A percentile compares a stretch with the other conserved stretches of the same genome.
These are phyloP conservation scores for Tephrocybe sp. DNA, from an alignment of 768 basidiomycete genomes.

Conservation along the genomic window DNA sequence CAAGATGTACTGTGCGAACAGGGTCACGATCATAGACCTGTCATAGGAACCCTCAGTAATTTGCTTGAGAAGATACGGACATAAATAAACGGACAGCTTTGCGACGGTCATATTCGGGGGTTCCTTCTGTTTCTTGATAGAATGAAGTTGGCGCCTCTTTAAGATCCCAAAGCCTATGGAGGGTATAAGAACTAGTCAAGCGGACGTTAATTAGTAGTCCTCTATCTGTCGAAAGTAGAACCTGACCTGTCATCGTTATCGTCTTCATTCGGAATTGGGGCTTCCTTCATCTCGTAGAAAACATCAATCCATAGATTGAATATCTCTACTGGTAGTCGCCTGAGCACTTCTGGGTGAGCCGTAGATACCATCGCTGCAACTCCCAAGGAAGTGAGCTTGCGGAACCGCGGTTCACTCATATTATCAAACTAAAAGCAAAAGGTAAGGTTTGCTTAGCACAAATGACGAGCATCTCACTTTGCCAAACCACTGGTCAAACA, in stretches of 20 bases:
- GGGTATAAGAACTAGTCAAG: constrained; percentile 30
- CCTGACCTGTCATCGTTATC: constrained; percentile 37
- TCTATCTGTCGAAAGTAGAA: background rate
- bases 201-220: constrained; percentile 14
- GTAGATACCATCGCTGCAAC: constrained; percentile 76
- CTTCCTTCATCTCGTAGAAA: constrained; percentile 82
- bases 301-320: constrained; percentile 90
- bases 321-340: constrained; percentile 68
- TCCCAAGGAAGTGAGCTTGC: constrained; percentile 84
- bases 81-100: constrained; percentile 48
- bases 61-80: constrained; percentile 4
- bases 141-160: constrained; percentile 54
- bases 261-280: constrained; percentile 32
- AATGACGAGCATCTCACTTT: constrained; percentile 44
- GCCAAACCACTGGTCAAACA: constrained; percentile 82
- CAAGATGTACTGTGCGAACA: constrained; percentile 65
- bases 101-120: constrained; percentile 74
- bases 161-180: constrained; percentile 71
- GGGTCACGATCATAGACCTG: constrained; percentile 74
- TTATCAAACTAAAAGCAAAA: constrained; percentile 71
- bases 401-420: constrained; percentile 81
- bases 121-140: constrained; percentile 64
- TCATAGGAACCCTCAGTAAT: constrained; percentile 4
- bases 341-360: constrained; percentile 68
- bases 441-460: constrained; percentile 5